Evolutionary conservation across 2,329 filamentous ascomycete species (phyloP), one percentile per base, ranked within the genome.

Genomic region (Ophiosphaerella narmari): DNA sequence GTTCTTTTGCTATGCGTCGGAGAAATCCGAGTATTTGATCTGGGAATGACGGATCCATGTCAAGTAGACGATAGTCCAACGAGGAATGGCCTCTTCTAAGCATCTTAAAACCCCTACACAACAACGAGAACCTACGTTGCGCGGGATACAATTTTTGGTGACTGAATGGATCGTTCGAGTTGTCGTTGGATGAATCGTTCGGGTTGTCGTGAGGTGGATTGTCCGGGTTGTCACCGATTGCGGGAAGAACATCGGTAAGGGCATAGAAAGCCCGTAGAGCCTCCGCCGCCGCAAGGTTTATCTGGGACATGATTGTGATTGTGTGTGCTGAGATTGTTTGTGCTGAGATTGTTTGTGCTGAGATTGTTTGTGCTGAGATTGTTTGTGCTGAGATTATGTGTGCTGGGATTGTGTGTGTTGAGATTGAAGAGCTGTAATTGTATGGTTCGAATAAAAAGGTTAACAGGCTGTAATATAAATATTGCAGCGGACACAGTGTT

Each of bases 81-180:
- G 64, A 70, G 39, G 66, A 68, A 41, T 73, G 71, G 5, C 71
- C 70, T 55, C 72, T 73, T 24, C 72, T 68, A 18, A 72, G 45
- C 16, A 68, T 70, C 4, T 70, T 70, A 3, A 73, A 48, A 44
- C 73, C 73, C 5, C 71, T 61, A 11, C 61, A 62, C 70, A 70
- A 74, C 0, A 73, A 70, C 33, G 69, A 59, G 34, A 73, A 69
- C 39, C 70, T 64, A n/a, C 70, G 70, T 21, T 21, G 3, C 18
- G 18, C 18, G 18, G 18, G 4, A 4, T 21, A 21, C 18, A 21
- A 21, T 3, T 21, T 21, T 4, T 21, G 18, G 18, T 4, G 18
- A 21, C 4, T 21, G 18, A 21, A 21, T 21, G 4, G 4, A 21
- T 21, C 18, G 18, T 5, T 21, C 18, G 18, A 4, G 18, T 21